These are phyloP conservation scores for Coleophoma eucalyptorum DNA, from an alignment of 2,329 filamentous ascomycete species.

Conservation along the genomic window DNA sequence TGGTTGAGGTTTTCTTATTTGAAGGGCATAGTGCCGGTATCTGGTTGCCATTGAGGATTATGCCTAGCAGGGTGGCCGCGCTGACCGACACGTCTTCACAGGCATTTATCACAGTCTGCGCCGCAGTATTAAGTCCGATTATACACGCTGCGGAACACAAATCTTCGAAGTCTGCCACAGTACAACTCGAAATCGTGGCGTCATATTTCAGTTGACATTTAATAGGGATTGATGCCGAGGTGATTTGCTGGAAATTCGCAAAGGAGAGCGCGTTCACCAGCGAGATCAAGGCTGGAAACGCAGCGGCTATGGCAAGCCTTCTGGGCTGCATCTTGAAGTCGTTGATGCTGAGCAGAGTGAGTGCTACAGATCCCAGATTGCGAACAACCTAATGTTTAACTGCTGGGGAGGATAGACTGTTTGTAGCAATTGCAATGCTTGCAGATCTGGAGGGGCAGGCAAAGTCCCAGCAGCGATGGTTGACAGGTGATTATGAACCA, in stretches of 20 bases:
- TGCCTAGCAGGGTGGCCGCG: constrained; percentile 23
- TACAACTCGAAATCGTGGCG: constrained; percentile 19
- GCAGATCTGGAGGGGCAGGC: too few species aligned
- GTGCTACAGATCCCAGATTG: neutral
- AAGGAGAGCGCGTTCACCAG: constrained; percentile 23
- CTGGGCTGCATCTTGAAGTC: neutral
- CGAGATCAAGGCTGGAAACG: neutral
- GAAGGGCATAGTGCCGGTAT: constrained; percentile 21
- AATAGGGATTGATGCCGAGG: constrained; percentile 15
- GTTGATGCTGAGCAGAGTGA: neutral
- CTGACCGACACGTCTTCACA: constrained; percentile 16
- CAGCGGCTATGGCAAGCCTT: neutral
- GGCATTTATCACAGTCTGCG: constrained; percentile 11
- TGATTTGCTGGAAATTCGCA: constrained; percentile 25
- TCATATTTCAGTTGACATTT: constrained; percentile 22
- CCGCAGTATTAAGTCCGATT: constrained; percentile 12
- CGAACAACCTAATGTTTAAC: too few species aligned
- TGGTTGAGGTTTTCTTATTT: constrained; percentile 7
- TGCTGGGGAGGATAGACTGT: neutral
- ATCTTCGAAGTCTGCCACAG: constrained; percentile 20
- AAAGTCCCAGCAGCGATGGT: neutral
- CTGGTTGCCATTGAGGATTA: constrained; percentile 23
- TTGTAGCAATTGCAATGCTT: neutral
- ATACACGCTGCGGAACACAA: constrained; percentile 22
- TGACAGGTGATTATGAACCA: neutral